phyloP scores from a whole-genome alignment of 495 filamentous ascomycete genomes.

The Neurospora hispaniola region DNA sequence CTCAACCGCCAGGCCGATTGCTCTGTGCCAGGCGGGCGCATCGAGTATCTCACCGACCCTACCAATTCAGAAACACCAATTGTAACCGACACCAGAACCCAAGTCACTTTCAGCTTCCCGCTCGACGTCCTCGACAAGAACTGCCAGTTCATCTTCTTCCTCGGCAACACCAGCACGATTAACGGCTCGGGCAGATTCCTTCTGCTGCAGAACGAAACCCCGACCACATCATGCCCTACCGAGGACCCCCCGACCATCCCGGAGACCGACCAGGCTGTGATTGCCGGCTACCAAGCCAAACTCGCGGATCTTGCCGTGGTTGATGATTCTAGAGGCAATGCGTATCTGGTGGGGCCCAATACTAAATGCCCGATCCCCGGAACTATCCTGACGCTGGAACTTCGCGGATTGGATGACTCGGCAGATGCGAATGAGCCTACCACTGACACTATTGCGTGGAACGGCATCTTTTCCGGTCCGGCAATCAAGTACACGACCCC shows the following conservation, averaged over 20 bases:
- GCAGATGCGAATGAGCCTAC: too few relatives aligned
- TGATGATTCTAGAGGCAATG: background rate
- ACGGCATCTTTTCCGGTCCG: background rate
- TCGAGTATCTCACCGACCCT: background rate
- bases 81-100: background rate
- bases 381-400: background rate
- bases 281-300: background rate
- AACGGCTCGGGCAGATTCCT: background rate
- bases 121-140: background rate
- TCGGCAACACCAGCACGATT: background rate
- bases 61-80: background rate
- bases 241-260: background rate
- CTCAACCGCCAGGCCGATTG: background rate
- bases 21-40: background rate
- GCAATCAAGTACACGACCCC: background rate
- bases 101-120: background rate
- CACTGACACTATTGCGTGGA: background rate
- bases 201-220: background rate
- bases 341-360: background rate
- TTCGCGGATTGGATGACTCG: background rate
- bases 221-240: background rate
- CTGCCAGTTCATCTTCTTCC: background rate
- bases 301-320: background rate
- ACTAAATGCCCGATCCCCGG: background rate
- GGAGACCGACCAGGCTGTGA: accelerated